Evolutionary conservation across 2,329 filamentous ascomycete species (phyloP).

Genomic region (Waltergamsia citrina): DNA sequence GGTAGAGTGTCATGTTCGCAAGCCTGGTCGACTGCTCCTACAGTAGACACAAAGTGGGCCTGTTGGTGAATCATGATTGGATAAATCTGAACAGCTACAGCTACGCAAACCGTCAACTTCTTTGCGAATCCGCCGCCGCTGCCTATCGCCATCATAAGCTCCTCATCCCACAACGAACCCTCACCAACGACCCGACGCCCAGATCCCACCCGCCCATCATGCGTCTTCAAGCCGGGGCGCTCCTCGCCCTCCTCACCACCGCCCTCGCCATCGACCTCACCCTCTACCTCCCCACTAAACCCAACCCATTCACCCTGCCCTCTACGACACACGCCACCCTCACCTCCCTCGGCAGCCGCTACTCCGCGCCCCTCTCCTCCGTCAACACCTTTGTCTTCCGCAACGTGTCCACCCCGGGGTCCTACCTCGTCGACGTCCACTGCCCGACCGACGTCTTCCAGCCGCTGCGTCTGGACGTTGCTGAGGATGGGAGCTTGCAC

Average conservation of each 20-base stretch:
- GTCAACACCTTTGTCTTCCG: constrained; percentile 67
- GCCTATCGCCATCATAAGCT: too few species aligned
- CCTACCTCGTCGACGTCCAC: constrained; percentile 77
- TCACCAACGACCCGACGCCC: not conserved
- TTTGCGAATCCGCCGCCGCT: too few species aligned
- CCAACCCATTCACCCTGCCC: constrained; percentile 46
- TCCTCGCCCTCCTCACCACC: constrained; percentile 22
- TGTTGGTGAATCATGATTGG: too few species aligned
- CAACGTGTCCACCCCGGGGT: constrained; percentile 54
- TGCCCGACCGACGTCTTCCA: constrained; percentile 66
- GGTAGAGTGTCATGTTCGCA: too few species aligned
- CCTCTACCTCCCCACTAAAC: constrained; percentile 35
- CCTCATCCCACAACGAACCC: too few species aligned
- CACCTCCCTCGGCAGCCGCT: constrained; percentile 25
- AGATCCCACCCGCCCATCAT: constrained; percentile 14
- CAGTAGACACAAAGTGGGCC: too few species aligned
- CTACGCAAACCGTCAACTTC: too few species aligned
- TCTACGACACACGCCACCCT: constrained; percentile 58
- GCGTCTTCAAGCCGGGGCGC: constrained; percentile 22
- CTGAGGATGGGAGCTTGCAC: constrained; percentile 34
- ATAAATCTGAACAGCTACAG: too few species aligned
- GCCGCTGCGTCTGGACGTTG: constrained; percentile 71
- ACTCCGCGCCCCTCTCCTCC: constrained; percentile 53
- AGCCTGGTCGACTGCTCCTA: too few species aligned
- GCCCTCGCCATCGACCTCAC: constrained; percentile 25